Base-by-base conservation (phyloP, 306 rosid species). In the Cucumis cinereus region DNA sequence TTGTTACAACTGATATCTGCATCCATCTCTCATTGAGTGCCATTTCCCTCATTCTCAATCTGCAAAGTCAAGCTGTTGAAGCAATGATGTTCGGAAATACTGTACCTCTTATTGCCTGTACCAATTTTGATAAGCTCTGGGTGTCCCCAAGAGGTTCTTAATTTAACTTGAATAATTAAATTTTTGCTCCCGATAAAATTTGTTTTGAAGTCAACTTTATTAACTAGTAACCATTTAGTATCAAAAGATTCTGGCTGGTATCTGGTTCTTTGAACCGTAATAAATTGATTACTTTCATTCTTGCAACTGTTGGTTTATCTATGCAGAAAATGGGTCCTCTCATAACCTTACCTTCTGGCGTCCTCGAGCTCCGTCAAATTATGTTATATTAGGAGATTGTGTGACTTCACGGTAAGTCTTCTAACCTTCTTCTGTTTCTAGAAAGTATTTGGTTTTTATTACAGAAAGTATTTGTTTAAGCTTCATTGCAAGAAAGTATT, bases 11-110 rank as follows among this genome's bases (percentile, higher is more conserved):
- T 1, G 93, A 92, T 81, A 88, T 94, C 77, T 89, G 90, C 82
- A 80, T 94, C 82, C 97, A 92, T 94, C 96, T 94, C 83, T 94
- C 99, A 73, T 85, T 94, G 19, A 89, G 97, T 89, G 93, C 82
- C 19, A 76, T 88, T 79, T 92, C 97, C 79, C 96, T 94, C 75
- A 84, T 94, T 76, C 93, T 92, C 67, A 92, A 90, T 81, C 88
- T 94, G 79, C 95, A 85, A 83, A 86, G 87, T 80, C 99, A 94
- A 88, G 97, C 95, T 69, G 85, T 81, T 70, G 81, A 87, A 55
- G 97, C 99, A 33, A 64, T 91, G 79, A 88, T 78, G 75, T 89
- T 89, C 79, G 96, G 99, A 82, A 94, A 86, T 79, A 83, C 96
- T 77, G 79, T 79, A 63, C 95, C 99, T 36, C 79, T 92, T 76